These are phyloP conservation scores for Tylopilus vinaceipallidus DNA, from an alignment of 768 basidiomycete species.

Conservation along the genomic window DNA sequence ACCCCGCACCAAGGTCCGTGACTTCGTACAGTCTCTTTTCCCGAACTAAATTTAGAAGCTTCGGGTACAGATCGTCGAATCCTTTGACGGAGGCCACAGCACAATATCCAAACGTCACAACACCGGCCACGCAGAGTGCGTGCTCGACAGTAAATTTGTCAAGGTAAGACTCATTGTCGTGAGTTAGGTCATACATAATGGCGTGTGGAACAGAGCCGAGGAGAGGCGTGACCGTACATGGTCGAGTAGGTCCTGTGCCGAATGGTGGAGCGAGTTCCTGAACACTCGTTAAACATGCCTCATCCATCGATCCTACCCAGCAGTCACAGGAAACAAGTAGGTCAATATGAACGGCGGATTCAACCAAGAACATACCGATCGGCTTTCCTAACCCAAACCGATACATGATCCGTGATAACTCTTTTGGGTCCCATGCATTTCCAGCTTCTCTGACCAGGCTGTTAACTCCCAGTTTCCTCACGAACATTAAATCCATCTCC, in stretches of 20 bases:
- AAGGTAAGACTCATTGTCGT: conserved; percentile 92
- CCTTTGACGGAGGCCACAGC: conserved; percentile 95
- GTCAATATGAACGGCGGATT: neutral
- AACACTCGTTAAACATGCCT: conserved; percentile 71
- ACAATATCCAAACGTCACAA: conserved; percentile 87
- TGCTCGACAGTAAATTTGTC: conserved; percentile 94
- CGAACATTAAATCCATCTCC: conserved; percentile 90
- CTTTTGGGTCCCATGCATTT: conserved; percentile 87
- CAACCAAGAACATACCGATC: conserved; percentile 54
- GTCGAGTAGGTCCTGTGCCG: conserved; percentile 74
- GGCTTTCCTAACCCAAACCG: conserved; percentile 91
- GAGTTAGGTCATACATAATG: conserved; percentile 91
- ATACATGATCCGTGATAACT: conserved; percentile 85
- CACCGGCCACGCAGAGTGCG: conserved; percentile 88
- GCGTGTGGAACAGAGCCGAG: conserved; percentile 90
- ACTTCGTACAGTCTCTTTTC: conserved; percentile 82
- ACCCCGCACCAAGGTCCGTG: conserved; percentile 51
- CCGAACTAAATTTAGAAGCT: conserved; percentile 82
- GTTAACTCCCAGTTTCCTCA: conserved; percentile 89
- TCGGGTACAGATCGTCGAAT: conserved; percentile 96
- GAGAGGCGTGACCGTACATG: conserved; percentile 73
- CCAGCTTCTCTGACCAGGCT: conserved; percentile 94
- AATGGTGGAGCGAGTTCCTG: conserved; percentile 82
- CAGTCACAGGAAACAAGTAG: neutral
- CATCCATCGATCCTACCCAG: conserved; percentile 84